Conservation (phyloP, 1,139 yeast genomes). For the Suhomyces anneliseae region DNA sequence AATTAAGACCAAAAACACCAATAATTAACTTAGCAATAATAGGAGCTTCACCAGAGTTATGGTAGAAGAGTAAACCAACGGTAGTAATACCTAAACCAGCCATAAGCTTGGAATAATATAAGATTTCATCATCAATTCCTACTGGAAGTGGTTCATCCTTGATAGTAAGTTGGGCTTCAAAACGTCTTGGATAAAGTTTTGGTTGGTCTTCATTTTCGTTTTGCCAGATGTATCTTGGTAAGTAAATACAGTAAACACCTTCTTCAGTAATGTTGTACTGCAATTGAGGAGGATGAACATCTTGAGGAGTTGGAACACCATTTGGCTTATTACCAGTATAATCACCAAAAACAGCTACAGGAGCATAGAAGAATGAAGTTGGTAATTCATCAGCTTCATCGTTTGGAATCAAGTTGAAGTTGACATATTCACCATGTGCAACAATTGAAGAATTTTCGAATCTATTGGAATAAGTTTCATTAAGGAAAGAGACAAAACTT, state of each 20-base stretch:
- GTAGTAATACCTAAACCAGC: conserved; percentile 6
- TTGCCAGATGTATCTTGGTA: conserved; percentile 13
- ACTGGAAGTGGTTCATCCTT: conserved; percentile 7
- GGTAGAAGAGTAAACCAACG: conserved; percentile 2
- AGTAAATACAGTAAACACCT: conserved; percentile 17
- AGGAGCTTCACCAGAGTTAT: background rate
- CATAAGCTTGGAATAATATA: conserved; percentile 4
- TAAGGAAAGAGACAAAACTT: conserved; percentile 12
- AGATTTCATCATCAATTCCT: conserved; percentile 7
- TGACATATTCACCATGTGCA: conserved; percentile 4
- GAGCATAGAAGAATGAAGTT: conserved; percentile 3
- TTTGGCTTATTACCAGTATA: background rate
- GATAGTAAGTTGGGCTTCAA: conserved; percentile 4
- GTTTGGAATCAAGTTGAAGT: conserved; percentile 9
- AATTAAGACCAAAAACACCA: conserved; percentile 3
- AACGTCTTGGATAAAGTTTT: conserved; percentile 6
- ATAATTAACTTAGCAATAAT: conserved; percentile 4
- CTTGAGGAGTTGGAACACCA: background rate
- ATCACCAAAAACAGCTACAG: conserved; percentile 3
- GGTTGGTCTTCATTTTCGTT: conserved; percentile 3
- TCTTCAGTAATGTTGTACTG: background rate
- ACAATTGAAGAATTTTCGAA: conserved; percentile 7
- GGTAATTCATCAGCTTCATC: conserved; percentile 4
- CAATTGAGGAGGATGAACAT: background rate
- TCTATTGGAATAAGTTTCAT: conserved; percentile 10